Evolutionary conservation across 2,329 filamentous ascomycete genomes (phyloP).

Genomic region (Paraphaeosphaeria sporulosa): DNA sequence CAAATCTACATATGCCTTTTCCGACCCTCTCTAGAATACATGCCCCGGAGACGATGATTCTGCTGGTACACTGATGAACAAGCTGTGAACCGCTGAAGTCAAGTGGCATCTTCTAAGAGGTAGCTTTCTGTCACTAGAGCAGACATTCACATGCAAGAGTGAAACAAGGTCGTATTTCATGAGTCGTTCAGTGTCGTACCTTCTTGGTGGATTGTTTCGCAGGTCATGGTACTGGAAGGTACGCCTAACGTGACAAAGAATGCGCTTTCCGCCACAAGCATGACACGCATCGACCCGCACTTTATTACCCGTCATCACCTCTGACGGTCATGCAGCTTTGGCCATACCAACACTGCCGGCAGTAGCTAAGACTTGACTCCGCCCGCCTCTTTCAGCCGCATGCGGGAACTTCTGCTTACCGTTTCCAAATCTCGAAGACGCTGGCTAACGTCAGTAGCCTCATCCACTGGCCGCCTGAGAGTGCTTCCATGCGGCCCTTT

Average conservation of each 20-base stretch:
- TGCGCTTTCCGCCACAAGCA: slow-evolving; percentile 1
- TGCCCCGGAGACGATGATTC: no score
- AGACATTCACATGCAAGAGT: background rate
- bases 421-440: background rate
- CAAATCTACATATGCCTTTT: background rate
- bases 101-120: no score
- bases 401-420: background rate
- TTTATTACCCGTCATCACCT: slow-evolving; percentile 4
- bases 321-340: slow-evolving; percentile 8
- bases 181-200: background rate
- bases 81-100: no score
- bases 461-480: background rate
- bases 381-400: slow-evolving; percentile 6
- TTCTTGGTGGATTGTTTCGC: background rate
- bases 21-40: background rate
- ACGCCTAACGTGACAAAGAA: slow-evolving; percentile 4
- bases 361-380: slow-evolving; percentile 1
- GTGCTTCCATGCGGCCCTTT: background rate
- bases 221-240: background rate
- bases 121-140: no score
- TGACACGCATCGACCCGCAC: background rate
- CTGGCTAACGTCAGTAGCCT: background rate
- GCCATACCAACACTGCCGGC: slow-evolving; percentile 6
- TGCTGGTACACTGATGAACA: no score
- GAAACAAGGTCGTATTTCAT: background rate